Base-by-base conservation (phyloP, 805 yeast genomes). In the Wickerhamiella shivajii region DNA sequence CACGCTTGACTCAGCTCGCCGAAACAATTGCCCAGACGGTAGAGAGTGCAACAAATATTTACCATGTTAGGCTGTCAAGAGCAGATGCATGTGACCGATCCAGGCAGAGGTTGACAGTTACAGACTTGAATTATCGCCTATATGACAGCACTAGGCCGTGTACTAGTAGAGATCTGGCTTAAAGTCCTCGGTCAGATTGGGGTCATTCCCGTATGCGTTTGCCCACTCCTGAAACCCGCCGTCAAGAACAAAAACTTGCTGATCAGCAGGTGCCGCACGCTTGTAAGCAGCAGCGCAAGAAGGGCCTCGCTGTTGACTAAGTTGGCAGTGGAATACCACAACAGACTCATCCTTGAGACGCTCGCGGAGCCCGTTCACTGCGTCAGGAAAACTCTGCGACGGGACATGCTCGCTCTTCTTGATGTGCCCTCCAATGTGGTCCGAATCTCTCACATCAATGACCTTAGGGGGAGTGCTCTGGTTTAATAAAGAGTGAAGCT, bases 201-300 rank as follows among this genome's bases (percentile, higher is more conserved):
- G 41, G 45, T 84, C 92, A 2, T 58, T 61, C 2, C 95, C 93
- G 49, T 76, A 85, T 5, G 57, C 50, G 31, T 63, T 60, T 43
- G 80, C 93, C 97, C 97, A 87, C 34, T 64, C 64, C 24, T 67
- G 69, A 53, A 87, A 90, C 0, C 98, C 97, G 3, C 94, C 96
- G 39, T 66, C 56, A 22, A 90, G 58, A 2, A 87, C 75, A 64
- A 72, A 77, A 2, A 87, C 71, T 20, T 65, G 57, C 37, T 71
- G 63, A 5, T 43, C 33, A 1, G 31, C 27, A 17, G 36, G 13
- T 17, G 45, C 47, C 5, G 53, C 47, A 2, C 56, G 52, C 20
- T 64, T 47, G 45, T 77, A 77, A 45, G 60, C 74, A 57, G 30
- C 32, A 0, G 96, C 84, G 3, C 94, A 69, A 3, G 79, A 61